Evolutionary conservation across 768 basidiomycete species (phyloP).

Genomic region (Mycena maculata): DNA sequence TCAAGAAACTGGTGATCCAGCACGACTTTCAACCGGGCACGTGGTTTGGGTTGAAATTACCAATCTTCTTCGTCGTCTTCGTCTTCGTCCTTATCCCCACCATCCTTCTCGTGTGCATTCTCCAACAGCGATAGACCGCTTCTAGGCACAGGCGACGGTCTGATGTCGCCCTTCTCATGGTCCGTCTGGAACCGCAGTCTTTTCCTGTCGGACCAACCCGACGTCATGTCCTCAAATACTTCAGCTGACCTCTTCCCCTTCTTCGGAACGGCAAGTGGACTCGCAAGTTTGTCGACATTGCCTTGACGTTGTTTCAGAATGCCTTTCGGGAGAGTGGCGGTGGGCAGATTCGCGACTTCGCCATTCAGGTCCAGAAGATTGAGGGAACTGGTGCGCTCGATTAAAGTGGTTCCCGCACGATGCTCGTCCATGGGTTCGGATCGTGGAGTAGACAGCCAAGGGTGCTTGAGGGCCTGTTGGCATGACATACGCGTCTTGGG

Average conservation of each 20-base stretch:
- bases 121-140: no score
- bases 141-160: no score
- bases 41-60: constrained; percentile 4
- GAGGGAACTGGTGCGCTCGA: constrained; percentile 2
- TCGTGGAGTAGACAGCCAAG: background rate
- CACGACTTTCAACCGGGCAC: constrained; percentile 13
- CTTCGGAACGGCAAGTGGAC: no score
- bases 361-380: background rate
- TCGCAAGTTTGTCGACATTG: no score
- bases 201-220: background rate
- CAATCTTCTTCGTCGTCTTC: background rate
- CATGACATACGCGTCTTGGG: constrained; percentile 2
- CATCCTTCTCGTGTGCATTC: no score
- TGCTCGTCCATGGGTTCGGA: background rate
- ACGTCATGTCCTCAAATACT: background rate
- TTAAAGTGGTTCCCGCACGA: background rate
- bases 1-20: no score
- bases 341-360: background rate
- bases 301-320: no score
- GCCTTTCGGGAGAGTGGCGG: background rate
- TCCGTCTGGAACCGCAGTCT: background rate
- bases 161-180: background rate
- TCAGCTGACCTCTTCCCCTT: no score
- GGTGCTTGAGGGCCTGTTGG: constrained; percentile 5
- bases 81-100: background rate